Percentiles rank a stretch among this genome's conserved stretches.
These are phyloP conservation scores for Suillus ampliporus DNA, from an alignment of 768 basidiomycete species.

Conservation along the genomic window DNA sequence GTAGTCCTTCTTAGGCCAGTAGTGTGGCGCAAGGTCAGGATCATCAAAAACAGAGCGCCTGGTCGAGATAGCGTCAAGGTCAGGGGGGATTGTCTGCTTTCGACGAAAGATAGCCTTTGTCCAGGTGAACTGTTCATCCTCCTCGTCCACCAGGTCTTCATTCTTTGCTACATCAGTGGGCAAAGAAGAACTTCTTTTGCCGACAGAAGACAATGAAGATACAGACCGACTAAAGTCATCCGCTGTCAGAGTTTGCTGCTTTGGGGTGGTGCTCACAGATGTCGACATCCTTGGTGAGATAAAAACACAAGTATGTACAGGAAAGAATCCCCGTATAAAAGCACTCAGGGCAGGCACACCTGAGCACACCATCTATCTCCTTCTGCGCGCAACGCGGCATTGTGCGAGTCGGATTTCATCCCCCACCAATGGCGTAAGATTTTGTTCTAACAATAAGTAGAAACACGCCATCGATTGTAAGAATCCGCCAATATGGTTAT, in stretches of 20 bases:
- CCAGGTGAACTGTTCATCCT: slow-evolving; percentile 14
- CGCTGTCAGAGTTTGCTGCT: not conserved
- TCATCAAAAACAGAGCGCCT: slow-evolving; percentile 59
- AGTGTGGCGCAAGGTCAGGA: slow-evolving; percentile 45
- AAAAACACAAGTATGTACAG: not conserved
- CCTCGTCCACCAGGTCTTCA: slow-evolving; percentile 17
- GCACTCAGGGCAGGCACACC: not conserved
- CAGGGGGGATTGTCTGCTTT: slow-evolving; percentile 4
- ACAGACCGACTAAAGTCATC: not conserved
- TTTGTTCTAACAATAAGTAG: slow-evolving; percentile 2
- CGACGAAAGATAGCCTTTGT: slow-evolving; percentile 11
- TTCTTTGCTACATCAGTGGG: not conserved
- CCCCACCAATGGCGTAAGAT: not conserved
- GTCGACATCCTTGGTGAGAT: not conserved
- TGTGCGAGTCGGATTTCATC: not conserved
- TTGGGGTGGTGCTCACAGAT: not conserved
- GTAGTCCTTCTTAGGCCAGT: slow-evolving; percentile 54
- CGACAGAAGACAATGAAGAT: not conserved
- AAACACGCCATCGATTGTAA: not conserved
- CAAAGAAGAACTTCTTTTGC: not conserved
- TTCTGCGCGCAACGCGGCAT: not conserved
- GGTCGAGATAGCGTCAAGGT: slow-evolving; percentile 51
- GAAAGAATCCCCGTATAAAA: not conserved
- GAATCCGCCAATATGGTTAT: not conserved
- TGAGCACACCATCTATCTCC: not conserved